phyloP scores from a whole-genome alignment of 495 filamentous ascomycete genomes.

The Aspergillus kassunensis region DNA sequence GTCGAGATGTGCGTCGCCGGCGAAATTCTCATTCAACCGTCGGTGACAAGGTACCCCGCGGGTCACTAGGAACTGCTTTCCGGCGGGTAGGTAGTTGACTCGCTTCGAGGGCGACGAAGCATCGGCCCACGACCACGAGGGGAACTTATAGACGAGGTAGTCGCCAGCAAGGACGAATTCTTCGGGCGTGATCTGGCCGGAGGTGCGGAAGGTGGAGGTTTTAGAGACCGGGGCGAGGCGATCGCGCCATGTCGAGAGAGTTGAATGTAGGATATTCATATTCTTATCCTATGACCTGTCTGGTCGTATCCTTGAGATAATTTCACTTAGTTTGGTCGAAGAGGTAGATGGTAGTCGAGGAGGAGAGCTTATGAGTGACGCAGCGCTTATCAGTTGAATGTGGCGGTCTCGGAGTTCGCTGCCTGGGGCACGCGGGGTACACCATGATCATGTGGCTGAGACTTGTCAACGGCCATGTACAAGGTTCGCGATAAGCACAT shows the following conservation, averaged over 20 bases:
- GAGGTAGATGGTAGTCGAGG: background rate
- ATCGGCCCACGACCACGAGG: slow-evolving; percentile 96
- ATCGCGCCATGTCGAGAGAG: slow-evolving; percentile 81
- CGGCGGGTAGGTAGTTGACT: slow-evolving; percentile 74
- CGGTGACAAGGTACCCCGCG: slow-evolving; percentile 90
- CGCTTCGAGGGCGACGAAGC: slow-evolving; percentile 74
- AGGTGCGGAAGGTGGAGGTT: slow-evolving; percentile 87
- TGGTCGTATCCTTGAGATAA: background rate
- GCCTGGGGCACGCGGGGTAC: slow-evolving; percentile 20
- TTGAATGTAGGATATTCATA: slow-evolving; percentile 71
- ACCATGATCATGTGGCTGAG: slow-evolving; percentile 22
- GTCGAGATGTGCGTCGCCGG: slow-evolving; percentile 77
- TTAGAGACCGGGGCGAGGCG: slow-evolving; percentile 81
- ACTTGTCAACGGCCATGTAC: slow-evolving; percentile 6
- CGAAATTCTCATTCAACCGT: slow-evolving; percentile 88
- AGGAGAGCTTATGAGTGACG: background rate
- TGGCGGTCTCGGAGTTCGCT: slow-evolving; percentile 14
- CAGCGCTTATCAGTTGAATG: slow-evolving; percentile 16
- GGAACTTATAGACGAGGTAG: slow-evolving; percentile 99
- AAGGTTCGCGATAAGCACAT: no score
- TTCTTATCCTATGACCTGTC: background rate
- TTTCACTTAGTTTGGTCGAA: background rate
- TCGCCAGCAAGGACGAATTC: slow-evolving; percentile 96
- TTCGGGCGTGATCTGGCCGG: slow-evolving; percentile 94
- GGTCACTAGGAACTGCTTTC: slow-evolving; percentile 94